Base-by-base conservation (phyloP, 208 protist species). In the Leishmania gerbilli region DNA sequence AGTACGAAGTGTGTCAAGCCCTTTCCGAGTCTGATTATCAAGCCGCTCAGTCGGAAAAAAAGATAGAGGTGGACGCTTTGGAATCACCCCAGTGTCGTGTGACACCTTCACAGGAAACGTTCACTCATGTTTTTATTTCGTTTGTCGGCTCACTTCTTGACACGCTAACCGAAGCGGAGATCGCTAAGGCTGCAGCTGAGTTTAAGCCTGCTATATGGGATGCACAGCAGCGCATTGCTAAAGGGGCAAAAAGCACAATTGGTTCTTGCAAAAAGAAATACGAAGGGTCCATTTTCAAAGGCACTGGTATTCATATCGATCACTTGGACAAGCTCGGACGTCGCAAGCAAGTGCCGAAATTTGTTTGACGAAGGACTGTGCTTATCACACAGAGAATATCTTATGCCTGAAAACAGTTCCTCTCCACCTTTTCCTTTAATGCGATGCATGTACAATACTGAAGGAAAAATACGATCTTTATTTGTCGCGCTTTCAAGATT, bases 281-380 rank as follows among this genome's bases (percentile, higher is more conserved):
- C 40, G 74, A 80, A 42, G 27, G 19, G 60, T 71, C 67, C 9
- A 47, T 76, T 65, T 51, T 84, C 58, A 79, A 81, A 55, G 91
- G 89, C 62, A 84, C 85, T 56, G 93, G 91, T 58, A 95, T 95
- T 86, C 83, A 89, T 21, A 93, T 94, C 83, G 88, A 90, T 37
- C 91, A 96, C 74, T 71, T 96, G 78, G 93, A 96, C 75, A 92
- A 92, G 42, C 85, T 93, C 37, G 91, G 93, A 21, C 78, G 80
- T 45, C 80, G 91, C 62, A 95, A 93, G 62, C 81, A 87, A 65
- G 67, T 76, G 21, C 65, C 45, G 31, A 85, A 77, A 58, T 81
- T 83, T 37, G 64, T 53, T 15, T 86, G 55, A 60, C 34, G 3
- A 65, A 31, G 21, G 79, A 69, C 71, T 62, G 53, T 1, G 37